A percentile compares a stretch with the other conserved stretches of the same genome.
Conservation (phyloP, 495 filamentous ascomycete genomes). For the Acidomyces sp. region DNA sequence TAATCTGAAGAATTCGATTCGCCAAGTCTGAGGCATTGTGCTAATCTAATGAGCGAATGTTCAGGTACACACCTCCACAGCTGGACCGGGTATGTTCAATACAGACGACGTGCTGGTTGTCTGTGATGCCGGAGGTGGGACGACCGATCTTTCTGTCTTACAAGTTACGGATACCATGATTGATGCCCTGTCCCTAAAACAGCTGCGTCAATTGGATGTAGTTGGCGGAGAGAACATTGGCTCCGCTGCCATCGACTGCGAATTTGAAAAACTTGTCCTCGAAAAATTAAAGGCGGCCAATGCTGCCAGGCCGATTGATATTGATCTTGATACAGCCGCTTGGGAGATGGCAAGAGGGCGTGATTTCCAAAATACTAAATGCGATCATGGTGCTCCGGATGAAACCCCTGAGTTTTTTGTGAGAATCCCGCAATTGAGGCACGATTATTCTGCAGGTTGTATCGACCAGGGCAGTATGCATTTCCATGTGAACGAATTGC, state of each 20-base stretch:
- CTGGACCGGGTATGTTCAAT: constrained; percentile 27
- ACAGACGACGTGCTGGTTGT: constrained; percentile 38
- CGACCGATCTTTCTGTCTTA: constrained; percentile 30
- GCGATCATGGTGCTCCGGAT: constrained; percentile 29
- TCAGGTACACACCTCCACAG: constrained; percentile 39
- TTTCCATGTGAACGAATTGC: constrained; percentile 36
- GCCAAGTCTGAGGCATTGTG: too few species aligned
- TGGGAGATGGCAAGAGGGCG: constrained; percentile 27
- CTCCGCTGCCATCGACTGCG: constrained; percentile 23
- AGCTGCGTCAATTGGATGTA: constrained; percentile 28
- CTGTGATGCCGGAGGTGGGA: constrained; percentile 45
- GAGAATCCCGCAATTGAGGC: constrained; percentile 24
- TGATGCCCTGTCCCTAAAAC: constrained; percentile 26
- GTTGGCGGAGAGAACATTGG: constrained; percentile 27
- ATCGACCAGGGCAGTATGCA: constrained; percentile 34
- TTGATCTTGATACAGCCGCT: constrained; percentile 21
- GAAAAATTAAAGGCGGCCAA: constrained; percentile 17
- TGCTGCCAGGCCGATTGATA: constrained; percentile 3
- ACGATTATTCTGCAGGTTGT: constrained; percentile 27
- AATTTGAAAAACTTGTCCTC: constrained; percentile 22
- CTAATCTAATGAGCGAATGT: too few species aligned
- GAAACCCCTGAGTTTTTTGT: constrained; percentile 27
- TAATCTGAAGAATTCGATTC: too few species aligned
- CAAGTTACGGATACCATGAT: constrained; percentile 19
- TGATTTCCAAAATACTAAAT: constrained; percentile 26